Conservation (phyloP, 2,329 filamentous ascomycete genomes). For the Emergomyces pasteurianus region DNA sequence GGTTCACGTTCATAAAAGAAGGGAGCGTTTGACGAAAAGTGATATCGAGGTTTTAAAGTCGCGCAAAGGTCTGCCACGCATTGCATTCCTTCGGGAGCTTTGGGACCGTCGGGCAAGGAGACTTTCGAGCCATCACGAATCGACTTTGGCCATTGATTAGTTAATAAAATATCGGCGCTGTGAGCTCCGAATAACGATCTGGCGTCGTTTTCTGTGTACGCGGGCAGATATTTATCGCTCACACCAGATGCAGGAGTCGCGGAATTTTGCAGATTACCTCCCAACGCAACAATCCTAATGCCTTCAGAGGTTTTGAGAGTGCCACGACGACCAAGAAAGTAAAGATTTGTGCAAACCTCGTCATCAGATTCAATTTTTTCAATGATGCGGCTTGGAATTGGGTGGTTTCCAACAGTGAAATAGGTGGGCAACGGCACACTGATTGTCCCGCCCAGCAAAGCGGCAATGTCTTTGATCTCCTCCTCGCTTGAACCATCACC, state of each 20-base stretch:
- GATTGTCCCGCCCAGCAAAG: slow-evolving; percentile 61
- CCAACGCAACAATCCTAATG: slow-evolving; percentile 73
- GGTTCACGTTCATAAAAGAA: slow-evolving; percentile 86
- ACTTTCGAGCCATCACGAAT: slow-evolving; percentile 59
- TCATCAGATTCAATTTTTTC: slow-evolving; percentile 61
- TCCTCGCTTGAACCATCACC: slow-evolving; percentile 34
- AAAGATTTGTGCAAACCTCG: slow-evolving; percentile 78
- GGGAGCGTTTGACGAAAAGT: slow-evolving; percentile 59
- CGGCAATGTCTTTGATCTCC: slow-evolving; percentile 49
- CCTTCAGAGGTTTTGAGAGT: slow-evolving; percentile 84
- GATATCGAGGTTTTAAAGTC: slow-evolving; percentile 78
- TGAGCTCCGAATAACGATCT: slow-evolving; percentile 64
- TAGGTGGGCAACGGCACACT: slow-evolving; percentile 73
- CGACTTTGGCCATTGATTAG: slow-evolving; percentile 68
- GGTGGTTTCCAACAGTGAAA: slow-evolving; percentile 65
- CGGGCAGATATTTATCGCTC: slow-evolving; percentile 59
- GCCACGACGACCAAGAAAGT: slow-evolving; percentile 77
- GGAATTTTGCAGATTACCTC: slow-evolving; percentile 54
- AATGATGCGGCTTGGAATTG: slow-evolving; percentile 59
- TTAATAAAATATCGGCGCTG: slow-evolving; percentile 74
- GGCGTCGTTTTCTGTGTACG: slow-evolving; percentile 66
- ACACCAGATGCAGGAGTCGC: slow-evolving; percentile 30
- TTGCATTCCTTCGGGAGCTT: slow-evolving; percentile 44
- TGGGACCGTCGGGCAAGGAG: slow-evolving; percentile 42
- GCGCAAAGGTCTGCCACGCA: slow-evolving; percentile 68